These are phyloP conservation scores for Obba rivulosa DNA, from an alignment of 768 basidiomycete species.

Conservation along the genomic window DNA sequence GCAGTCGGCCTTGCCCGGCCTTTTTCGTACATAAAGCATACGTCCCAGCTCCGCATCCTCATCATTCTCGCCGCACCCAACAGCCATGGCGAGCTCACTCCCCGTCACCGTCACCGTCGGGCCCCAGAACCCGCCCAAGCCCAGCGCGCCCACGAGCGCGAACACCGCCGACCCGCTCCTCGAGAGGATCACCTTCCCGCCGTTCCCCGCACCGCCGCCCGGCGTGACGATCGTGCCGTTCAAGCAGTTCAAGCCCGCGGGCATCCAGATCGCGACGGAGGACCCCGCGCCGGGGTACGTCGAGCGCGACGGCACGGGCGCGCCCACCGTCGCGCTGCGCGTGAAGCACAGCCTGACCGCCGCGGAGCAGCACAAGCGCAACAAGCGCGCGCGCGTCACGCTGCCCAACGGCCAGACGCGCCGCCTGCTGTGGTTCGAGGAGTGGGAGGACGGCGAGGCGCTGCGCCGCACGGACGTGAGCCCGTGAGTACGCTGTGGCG, in stretches of 20 bases:
- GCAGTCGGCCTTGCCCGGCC: no score
- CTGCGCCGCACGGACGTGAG: constrained; percentile 39
- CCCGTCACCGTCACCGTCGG: constrained; percentile 6
- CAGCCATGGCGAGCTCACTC: background rate
- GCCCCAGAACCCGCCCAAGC: background rate
- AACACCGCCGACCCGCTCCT: background rate
- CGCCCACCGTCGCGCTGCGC: constrained; percentile 56
- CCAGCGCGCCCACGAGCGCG: background rate
- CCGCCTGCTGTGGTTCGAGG: constrained; percentile 54
- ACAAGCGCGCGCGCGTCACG: constrained; percentile 32
- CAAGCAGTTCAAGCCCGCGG: constrained; percentile 49
- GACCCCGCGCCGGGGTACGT: constrained; percentile 23
- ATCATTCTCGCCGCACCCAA: background rate
- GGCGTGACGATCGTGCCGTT: constrained; percentile 51
- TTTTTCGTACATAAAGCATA: no score
- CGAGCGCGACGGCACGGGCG: constrained; percentile 63
- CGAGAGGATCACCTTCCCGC: constrained; percentile 32
- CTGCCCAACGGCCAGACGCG: constrained; percentile 17
- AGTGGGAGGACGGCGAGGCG: constrained; percentile 64
- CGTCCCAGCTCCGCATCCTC: no score
- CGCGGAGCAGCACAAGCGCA: constrained; percentile 48
- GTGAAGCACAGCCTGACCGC: constrained; percentile 57
- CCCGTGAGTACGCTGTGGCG: constrained; percentile 35
- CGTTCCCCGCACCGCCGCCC: constrained; percentile 40
- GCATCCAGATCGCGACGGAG: constrained; percentile 45